A percentile compares a stretch with the other conserved stretches of the same genome.
Evolutionary conservation across 2,329 filamentous ascomycete species (phyloP).

Genomic region (Colletotrichum echinochloae): DNA sequence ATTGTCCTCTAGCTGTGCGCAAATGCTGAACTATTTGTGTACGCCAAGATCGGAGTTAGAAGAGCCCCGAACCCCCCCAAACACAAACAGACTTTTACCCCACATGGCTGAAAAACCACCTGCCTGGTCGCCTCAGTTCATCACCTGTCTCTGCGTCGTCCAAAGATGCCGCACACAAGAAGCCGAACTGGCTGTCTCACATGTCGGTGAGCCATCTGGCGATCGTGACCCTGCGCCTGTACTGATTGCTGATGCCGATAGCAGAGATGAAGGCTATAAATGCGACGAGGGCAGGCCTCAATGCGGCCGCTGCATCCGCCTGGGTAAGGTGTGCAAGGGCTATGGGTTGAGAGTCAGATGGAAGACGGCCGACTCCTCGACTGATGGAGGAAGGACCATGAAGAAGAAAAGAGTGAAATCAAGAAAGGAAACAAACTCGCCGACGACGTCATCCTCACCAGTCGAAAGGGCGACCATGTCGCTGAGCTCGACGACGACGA

Average conservation of each 20-base stretch:
- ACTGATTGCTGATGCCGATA: neutral
- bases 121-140: neutral
- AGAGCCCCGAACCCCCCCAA: neutral
- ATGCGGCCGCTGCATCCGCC: conserved; percentile 48
- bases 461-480: neutral
- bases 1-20: too few species aligned
- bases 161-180: conserved; percentile 21
- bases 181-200: conserved; percentile 36
- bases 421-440: accelerated
- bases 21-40: neutral
- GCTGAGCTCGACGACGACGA: neutral
- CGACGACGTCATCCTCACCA: neutral
- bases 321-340: conserved; percentile 48
- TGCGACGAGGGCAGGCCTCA: conserved; percentile 49
- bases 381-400: neutral
- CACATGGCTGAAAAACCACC: conserved; percentile 3
- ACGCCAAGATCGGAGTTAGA: conserved; percentile 8
- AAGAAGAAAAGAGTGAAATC: conserved; percentile 3
- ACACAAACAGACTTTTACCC: neutral
- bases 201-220: neutral
- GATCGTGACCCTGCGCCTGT: accelerated
- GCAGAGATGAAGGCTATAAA: conserved; percentile 50
- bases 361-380: conserved; percentile 36
- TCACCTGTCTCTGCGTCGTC: neutral
- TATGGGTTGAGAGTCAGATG: conserved; percentile 48